phyloP scores from a whole-genome alignment of 2,329 filamentous ascomycete genomes.

The Magnaporthiopsis incrustans region DNA sequence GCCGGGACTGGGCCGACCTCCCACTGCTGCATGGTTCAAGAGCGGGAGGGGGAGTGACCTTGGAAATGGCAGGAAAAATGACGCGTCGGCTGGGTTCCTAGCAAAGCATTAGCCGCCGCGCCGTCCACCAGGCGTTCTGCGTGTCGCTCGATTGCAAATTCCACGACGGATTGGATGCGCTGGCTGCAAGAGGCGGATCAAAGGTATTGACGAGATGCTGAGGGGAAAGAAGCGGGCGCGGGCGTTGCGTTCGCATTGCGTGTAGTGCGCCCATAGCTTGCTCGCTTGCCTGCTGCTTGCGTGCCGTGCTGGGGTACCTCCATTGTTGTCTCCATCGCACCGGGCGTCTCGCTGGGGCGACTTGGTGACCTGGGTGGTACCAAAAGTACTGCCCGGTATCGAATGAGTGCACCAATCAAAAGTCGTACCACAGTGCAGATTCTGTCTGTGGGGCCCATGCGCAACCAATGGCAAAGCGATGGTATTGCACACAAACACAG shows the following conservation, averaged over 20 bases:
- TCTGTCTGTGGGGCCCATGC: background rate
- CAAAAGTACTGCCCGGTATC: conserved; percentile 2
- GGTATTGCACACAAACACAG: background rate
- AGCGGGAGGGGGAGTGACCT: background rate
- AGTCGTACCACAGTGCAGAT: conserved; percentile 2
- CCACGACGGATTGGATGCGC: background rate
- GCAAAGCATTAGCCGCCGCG: background rate
- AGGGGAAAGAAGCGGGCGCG: background rate
- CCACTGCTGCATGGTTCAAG: conserved; percentile 51
- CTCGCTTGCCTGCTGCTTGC: background rate
- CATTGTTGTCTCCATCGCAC: background rate
- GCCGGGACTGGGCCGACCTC: conserved; percentile 53
- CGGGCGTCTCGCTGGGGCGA: background rate
- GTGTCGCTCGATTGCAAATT: background rate
- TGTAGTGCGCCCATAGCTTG: background rate
- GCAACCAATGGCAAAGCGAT: background rate
- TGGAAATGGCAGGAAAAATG: background rate
- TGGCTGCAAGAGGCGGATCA: background rate
- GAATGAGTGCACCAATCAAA: background rate
- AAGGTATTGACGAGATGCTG: background rate
- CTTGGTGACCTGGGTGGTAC: background rate
- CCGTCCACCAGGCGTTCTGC: background rate
- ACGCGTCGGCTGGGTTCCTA: background rate
- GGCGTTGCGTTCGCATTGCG: background rate
- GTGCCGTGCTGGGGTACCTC: background rate